Evolutionary conservation across 1,139 yeast genomes (phyloP).

Genomic region (Blastobotrys persicus): DNA sequence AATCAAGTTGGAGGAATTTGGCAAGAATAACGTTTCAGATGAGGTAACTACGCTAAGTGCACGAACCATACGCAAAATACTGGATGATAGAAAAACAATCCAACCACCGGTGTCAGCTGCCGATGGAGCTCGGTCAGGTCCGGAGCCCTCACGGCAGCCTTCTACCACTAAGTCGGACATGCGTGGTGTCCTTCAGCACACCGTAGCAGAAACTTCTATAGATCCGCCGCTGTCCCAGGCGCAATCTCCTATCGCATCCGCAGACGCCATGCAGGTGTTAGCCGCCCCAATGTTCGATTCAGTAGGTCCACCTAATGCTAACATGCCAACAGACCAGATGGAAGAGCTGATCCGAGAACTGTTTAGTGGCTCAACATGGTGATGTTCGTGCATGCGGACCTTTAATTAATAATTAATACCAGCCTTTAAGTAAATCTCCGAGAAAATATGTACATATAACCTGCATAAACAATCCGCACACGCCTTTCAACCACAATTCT

Average conservation of each 20-base stretch:
- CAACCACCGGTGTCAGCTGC: neutral
- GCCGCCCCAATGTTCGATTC: slow-evolving; percentile 3
- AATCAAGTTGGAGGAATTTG: slow-evolving; percentile 1
- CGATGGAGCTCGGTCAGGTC: neutral
- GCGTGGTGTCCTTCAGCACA: too few species aligned
- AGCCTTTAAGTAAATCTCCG: too few species aligned
- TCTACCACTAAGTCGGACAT: too few species aligned
- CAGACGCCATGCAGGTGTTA: slow-evolving; percentile 6
- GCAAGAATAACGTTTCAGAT: neutral
- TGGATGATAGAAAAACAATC: neutral
- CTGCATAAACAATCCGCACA: too few species aligned
- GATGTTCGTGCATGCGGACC: neutral
- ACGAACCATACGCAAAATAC: neutral
- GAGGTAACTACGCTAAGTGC: neutral
- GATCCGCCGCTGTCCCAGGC: too few species aligned
- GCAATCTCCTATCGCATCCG: neutral
- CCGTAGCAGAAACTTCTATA: too few species aligned
- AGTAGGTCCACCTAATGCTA: neutral
- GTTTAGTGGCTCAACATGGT: slow-evolving; percentile 2
- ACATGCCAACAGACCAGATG: neutral
- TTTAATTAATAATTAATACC: too few species aligned
- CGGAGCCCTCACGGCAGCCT: too few species aligned
- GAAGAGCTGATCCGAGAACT: slow-evolving; percentile 5
- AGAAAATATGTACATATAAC: too few species aligned
- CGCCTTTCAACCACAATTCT: too few species aligned